Evolutionary conservation across 164 flowering plant species (phyloP), one percentile per base, ranked within the genome.

Genomic region (Chimonanthus praecox): DNA sequence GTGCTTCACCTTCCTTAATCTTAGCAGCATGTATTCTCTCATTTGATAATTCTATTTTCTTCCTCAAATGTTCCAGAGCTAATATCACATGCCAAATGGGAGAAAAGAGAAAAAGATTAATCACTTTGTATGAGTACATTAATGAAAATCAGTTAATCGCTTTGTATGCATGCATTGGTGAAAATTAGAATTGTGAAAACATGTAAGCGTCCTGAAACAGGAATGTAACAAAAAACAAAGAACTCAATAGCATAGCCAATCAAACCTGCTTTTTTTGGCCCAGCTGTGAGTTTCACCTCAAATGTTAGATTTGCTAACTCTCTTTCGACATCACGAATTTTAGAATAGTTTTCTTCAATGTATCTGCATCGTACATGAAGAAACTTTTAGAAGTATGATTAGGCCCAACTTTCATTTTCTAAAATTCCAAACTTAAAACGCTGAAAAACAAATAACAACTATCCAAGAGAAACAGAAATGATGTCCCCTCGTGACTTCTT

Each of bases 261-360:
- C 47, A 68, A 80, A 96, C 99, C 99, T 84, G 99, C 97, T 80
- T 94, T 91, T 78, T 92, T 96, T 18, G 99, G 97, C 5, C 98
- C 99, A 71, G 99, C 88, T 15, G 99, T 96, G 72, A 96, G 97
- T 79, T 96, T 96, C 90, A 96, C 77, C 77, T 96, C 98, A 82
- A 96, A 70, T 1, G 83, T 70, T 68, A 94, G 98, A 84, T 83
- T 88, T 77, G 88, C 80, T 0, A 96, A 80, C 83, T 96, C 99
- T 47, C 90, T 79, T 73, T 96, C 99, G 70, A 96, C 95, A 87
- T 92, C 97, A 71, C 97, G 97, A 49, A 95, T 95, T 83, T 92
- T 95, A 20, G 97, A 83, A 76, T 94, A 96, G 68, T 96, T 96
- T 78, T 96, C 97, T 73, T 94, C 89, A 76, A 96, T 94, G 76